Conservation (phyloP, 331 rosid genomes). For the Quercus lobata region DNA sequence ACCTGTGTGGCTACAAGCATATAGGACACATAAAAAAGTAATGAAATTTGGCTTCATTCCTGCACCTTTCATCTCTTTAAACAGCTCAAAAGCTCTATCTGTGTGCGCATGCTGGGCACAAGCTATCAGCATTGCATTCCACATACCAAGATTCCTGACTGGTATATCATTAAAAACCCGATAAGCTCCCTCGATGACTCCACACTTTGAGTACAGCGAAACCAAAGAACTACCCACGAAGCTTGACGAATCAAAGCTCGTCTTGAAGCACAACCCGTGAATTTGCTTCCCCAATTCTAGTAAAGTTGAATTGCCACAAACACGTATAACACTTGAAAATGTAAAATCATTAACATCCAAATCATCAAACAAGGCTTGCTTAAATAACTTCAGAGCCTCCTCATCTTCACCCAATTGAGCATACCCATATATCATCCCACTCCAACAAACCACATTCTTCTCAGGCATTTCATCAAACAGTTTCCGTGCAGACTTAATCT, state of each 20-base stretch:
- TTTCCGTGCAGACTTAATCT: slow-evolving; percentile 38
- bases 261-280: slow-evolving; percentile 73
- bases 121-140: slow-evolving; percentile 86
- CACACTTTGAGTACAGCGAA: slow-evolving; percentile 70
- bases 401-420: slow-evolving; percentile 56
- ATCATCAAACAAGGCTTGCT: slow-evolving; percentile 36
- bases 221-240: slow-evolving; percentile 82
- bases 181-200: slow-evolving; percentile 68
- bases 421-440: slow-evolving; percentile 84
- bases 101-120: slow-evolving; percentile 86
- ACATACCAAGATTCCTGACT: slow-evolving; percentile 71
- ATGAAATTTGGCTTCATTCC: slow-evolving; percentile 86
- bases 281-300: slow-evolving; percentile 73
- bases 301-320: slow-evolving; percentile 55
- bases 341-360: slow-evolving; percentile 78
- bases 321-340: slow-evolving; percentile 68
- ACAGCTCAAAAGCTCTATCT: slow-evolving; percentile 46
- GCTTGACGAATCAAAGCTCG: slow-evolving; percentile 56
- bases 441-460: slow-evolving; percentile 81
- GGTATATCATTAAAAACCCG: slow-evolving; percentile 54
- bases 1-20: slow-evolving; percentile 92
- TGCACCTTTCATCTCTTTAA: slow-evolving; percentile 44
- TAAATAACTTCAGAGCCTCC: slow-evolving; percentile 65
- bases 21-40: slow-evolving; percentile 67
- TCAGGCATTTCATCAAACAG: slow-evolving; percentile 75